These are phyloP conservation scores for Boletus coccyginus DNA, from an alignment of 768 basidiomycete genomes.

Conservation along the genomic window DNA sequence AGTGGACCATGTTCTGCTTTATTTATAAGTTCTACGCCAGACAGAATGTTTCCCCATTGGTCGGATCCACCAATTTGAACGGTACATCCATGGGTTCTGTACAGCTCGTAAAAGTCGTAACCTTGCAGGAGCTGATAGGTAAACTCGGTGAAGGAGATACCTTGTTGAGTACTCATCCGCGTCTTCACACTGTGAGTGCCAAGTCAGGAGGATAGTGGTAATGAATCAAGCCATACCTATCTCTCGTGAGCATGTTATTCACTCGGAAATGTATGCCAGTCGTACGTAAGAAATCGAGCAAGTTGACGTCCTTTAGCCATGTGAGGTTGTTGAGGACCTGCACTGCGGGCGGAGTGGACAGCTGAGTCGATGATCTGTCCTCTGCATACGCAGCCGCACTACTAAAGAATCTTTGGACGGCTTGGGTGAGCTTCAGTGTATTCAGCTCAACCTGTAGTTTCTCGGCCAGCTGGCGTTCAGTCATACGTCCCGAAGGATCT, in stretches of 20 bases:
- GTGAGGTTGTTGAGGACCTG: conserved; percentile 64
- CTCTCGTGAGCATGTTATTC: conserved; percentile 85
- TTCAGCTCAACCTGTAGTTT: conserved; percentile 61
- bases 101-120: conserved; percentile 85
- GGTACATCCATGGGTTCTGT: conserved; percentile 62
- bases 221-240: conserved; percentile 57
- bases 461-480: conserved; percentile 73
- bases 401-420: conserved; percentile 71
- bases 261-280: conserved; percentile 81
- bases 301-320: conserved; percentile 72
- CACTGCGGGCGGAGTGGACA: conserved; percentile 20
- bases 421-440: conserved; percentile 55
- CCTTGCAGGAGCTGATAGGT: conserved; percentile 97
- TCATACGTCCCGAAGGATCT: conserved; percentile 88
- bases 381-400: conserved; percentile 62
- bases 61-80: conserved; percentile 96
- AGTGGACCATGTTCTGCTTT: conserved; percentile 31
- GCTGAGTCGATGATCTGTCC: conserved; percentile 25
- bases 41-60: conserved; percentile 97
- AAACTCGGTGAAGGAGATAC: conserved; percentile 98
- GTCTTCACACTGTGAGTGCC: conserved; percentile 63
- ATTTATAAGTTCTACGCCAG: conserved; percentile 88
- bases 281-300: conserved; percentile 81
- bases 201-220: conserved; percentile 4
- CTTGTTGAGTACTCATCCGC: conserved; percentile 74